phyloP scores from a whole-genome alignment of 2,329 filamentous ascomycete genomes.

The Cladobotryum protrusum region DNA sequence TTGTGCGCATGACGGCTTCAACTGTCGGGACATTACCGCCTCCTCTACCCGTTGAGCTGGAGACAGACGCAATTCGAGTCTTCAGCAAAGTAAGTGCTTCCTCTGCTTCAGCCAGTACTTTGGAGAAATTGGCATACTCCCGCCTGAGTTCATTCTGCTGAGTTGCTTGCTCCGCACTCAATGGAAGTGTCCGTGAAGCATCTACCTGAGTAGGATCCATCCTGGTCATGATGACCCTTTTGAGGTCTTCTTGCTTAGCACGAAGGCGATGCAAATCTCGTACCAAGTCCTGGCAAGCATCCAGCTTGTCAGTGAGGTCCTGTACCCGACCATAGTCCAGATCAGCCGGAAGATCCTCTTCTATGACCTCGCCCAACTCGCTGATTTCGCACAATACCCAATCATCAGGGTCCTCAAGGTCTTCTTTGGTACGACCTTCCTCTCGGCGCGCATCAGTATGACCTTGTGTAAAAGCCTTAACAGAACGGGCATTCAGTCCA shows the following conservation, averaged over 20 bases:
- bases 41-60: conserved; percentile 41
- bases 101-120: conserved; percentile 70
- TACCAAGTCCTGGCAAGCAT: conserved; percentile 59
- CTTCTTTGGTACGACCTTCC: conserved; percentile 52
- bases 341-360: conserved; percentile 55
- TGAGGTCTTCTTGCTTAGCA: conserved; percentile 70
- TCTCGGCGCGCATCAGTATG: conserved; percentile 53
- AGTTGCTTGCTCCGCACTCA: conserved; percentile 77
- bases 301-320: conserved; percentile 62
- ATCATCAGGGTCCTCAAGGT: conserved; percentile 61
- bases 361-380: conserved; percentile 59
- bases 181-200: conserved; percentile 60
- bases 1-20: conserved; percentile 86
- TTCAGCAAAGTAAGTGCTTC: conserved; percentile 73
- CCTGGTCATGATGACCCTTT: conserved; percentile 64
- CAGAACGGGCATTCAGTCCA: conserved; percentile 70
- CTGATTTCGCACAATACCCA: conserved; percentile 74
- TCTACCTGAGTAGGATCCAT: conserved; percentile 62
- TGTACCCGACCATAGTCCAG: conserved; percentile 64
- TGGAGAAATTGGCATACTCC: conserved; percentile 67
- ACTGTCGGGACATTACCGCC: conserved; percentile 66
- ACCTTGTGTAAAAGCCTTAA: conserved; percentile 60
- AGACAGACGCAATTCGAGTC: conserved; percentile 62
- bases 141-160: conserved; percentile 79
- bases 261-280: conserved; percentile 67